A percentile compares a stretch with the other conserved stretches of the same genome.
Evolutionary conservation across 2,329 filamentous ascomycete genomes (phyloP).

Genomic region (Hymenoscyphus salicellus): DNA sequence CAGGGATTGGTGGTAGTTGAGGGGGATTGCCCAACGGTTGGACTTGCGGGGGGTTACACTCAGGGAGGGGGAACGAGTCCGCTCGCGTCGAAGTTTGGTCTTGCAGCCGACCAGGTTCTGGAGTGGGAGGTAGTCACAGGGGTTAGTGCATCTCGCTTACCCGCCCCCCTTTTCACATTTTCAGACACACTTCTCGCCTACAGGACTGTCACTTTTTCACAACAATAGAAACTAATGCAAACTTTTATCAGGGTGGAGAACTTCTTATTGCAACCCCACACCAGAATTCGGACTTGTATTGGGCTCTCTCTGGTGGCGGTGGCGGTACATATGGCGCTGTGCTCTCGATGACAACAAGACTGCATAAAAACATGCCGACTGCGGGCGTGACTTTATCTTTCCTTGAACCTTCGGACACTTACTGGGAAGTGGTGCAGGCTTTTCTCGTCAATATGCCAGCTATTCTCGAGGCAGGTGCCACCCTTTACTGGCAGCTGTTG

Average conservation of each 20-base stretch:
- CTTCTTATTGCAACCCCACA: constrained; percentile 45
- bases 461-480: not conserved
- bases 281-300: constrained; percentile 56
- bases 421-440: constrained; percentile 10
- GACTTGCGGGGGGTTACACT: constrained; percentile 55
- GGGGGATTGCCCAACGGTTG: constrained; percentile 54
- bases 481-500: not conserved
- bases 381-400: constrained; percentile 8
- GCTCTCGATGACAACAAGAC: constrained; percentile 51
- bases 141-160: too few species aligned
- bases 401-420: constrained; percentile 5
- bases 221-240: too few species aligned
- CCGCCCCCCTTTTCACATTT: too few species aligned
- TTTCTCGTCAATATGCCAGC: constrained; percentile 8
- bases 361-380: constrained; percentile 43
- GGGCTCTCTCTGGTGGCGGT: constrained; percentile 59
- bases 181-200: too few species aligned
- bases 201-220: too few species aligned
- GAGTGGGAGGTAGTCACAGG: constrained; percentile 53
- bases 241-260: constrained; percentile 37
- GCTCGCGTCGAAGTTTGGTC: constrained; percentile 50
- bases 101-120: constrained; percentile 58
- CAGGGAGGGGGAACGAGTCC: constrained; percentile 58
- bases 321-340: constrained; percentile 57
- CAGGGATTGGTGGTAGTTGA: constrained; percentile 46